phyloP scores from a whole-genome alignment of 208 protist genomes.

The Trichomonas gallinae region DNA sequence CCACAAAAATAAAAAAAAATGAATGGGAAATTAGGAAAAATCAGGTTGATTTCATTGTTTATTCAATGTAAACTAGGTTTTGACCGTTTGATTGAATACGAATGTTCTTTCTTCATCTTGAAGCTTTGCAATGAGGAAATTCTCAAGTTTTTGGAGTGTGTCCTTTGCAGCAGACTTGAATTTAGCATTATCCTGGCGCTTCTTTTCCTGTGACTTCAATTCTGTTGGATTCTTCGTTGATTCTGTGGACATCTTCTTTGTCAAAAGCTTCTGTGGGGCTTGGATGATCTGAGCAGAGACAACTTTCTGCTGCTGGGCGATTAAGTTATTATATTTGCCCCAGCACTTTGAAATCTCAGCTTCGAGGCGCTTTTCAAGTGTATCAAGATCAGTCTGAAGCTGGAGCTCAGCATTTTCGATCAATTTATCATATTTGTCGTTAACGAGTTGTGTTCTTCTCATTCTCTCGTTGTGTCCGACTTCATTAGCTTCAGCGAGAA shows the following conservation, averaged over 20 bases:
- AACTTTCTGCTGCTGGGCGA: neutral
- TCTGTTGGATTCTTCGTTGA: neutral
- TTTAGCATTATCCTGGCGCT: neutral
- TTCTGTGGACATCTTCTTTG: neutral
- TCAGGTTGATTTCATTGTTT: too few relatives aligned
- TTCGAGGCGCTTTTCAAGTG: neutral
- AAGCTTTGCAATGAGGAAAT: neutral
- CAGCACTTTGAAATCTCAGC: neutral
- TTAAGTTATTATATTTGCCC: neutral
- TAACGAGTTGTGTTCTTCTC: neutral
- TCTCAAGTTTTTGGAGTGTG: neutral
- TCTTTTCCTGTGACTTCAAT: neutral
- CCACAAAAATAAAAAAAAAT: too few relatives aligned
- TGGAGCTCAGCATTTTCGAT: neutral
- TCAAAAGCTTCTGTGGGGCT: neutral
- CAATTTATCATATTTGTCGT: neutral
- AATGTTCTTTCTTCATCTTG: neutral
- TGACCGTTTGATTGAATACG: neutral
- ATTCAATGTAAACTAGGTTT: too few relatives aligned
- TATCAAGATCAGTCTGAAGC: neutral
- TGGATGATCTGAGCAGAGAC: neutral
- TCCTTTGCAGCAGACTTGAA: neutral
- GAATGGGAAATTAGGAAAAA: too few relatives aligned
- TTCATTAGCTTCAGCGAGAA: neutral
- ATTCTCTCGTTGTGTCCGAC: neutral